These are phyloP conservation scores for Tephrocybe sp. DNA, from an alignment of 768 basidiomycete genomes.

Conservation along the genomic window DNA sequence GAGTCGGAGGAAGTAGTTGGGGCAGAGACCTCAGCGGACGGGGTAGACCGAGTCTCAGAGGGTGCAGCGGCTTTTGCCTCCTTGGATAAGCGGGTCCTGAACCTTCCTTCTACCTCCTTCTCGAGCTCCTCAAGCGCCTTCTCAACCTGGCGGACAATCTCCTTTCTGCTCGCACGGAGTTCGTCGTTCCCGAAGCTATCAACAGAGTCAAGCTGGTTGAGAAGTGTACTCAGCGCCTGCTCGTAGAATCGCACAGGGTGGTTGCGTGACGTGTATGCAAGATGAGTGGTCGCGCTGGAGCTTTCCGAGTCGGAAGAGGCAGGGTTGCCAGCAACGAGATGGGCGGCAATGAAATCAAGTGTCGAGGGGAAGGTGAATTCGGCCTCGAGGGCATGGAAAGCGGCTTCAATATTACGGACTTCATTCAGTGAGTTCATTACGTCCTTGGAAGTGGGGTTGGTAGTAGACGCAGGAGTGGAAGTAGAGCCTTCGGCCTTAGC, in stretches of 20 bases:
- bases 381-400: slow-evolving; percentile 33
- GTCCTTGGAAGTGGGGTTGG: slow-evolving; percentile 25
- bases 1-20: background rate
- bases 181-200: slow-evolving; percentile 56
- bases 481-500: slow-evolving; percentile 23
- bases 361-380: slow-evolving; percentile 39
- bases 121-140: slow-evolving; percentile 53
- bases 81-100: slow-evolving; percentile 27
- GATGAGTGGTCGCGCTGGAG: slow-evolving; percentile 27
- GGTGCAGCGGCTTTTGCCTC: slow-evolving; percentile 17
- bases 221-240: slow-evolving; percentile 53
- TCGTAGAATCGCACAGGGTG: slow-evolving; percentile 61
- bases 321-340: slow-evolving; percentile 24
- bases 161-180: slow-evolving; percentile 51
- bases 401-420: slow-evolving; percentile 40
- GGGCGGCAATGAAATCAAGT: slow-evolving; percentile 40
- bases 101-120: slow-evolving; percentile 41
- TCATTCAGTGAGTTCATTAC: slow-evolving; percentile 33
- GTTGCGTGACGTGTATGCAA: slow-evolving; percentile 59
- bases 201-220: slow-evolving; percentile 57
- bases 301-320: slow-evolving; percentile 17
- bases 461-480: slow-evolving; percentile 10
- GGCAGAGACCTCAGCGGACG: background rate
- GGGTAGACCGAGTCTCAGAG: slow-evolving; percentile 1
- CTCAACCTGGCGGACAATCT: slow-evolving; percentile 55